Conservation (phyloP, 257 asterid species). For the Ehretia macrophylla region DNA sequence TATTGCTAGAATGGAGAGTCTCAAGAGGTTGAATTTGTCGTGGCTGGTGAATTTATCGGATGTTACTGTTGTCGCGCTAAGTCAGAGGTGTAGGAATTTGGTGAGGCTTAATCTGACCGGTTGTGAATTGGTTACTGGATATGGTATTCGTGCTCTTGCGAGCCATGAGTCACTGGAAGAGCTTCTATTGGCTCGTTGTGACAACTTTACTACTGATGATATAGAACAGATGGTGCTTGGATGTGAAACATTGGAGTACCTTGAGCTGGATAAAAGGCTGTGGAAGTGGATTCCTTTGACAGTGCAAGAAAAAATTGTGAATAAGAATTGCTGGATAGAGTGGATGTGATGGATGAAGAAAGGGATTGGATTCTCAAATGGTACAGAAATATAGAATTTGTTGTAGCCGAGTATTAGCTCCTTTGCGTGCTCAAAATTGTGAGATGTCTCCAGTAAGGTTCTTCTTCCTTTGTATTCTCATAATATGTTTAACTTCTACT, state of each 20-base stretch:
- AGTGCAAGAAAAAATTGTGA: constrained; percentile 16
- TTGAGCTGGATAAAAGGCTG: constrained; percentile 19
- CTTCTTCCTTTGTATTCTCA: too few relatives aligned
- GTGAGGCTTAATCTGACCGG: constrained; percentile 22
- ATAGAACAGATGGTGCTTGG: constrained; percentile 24
- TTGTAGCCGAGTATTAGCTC: neutral
- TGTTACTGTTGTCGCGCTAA: constrained; percentile 20
- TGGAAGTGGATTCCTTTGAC: constrained; percentile 18
- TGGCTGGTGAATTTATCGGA: constrained; percentile 23
- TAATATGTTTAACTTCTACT: too few relatives aligned
- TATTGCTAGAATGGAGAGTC: constrained; percentile 10
- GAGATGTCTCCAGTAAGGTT: too few relatives aligned
- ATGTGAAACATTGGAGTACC: constrained; percentile 18
- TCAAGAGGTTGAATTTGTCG: constrained; percentile 27
- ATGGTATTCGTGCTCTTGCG: constrained; percentile 21
- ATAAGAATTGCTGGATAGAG: constrained; percentile 13
- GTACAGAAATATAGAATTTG: neutral
- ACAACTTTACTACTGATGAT: constrained; percentile 15
- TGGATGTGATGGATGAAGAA: constrained; percentile 14
- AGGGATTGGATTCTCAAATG: neutral
- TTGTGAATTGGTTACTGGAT: constrained; percentile 17
- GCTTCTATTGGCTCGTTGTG: constrained; percentile 18
- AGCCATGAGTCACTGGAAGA: constrained; percentile 16
- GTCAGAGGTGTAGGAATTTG: constrained; percentile 21
- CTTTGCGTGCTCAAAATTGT: neutral